phyloP scores from a whole-genome alignment of 345 rosid genomes.

The Cardamine chenopodiifolia region DNA sequence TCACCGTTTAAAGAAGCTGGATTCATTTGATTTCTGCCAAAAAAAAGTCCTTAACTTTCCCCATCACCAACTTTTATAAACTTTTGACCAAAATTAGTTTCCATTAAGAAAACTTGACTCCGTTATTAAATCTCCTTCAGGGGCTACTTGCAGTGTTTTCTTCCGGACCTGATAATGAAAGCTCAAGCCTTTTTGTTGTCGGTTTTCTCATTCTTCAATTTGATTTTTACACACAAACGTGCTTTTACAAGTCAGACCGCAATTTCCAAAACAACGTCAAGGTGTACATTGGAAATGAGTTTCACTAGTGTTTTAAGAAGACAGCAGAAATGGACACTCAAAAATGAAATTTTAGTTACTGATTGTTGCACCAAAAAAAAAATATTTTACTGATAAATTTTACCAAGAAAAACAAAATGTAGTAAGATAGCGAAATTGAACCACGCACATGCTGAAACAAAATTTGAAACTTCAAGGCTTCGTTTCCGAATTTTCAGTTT shows the following conservation, averaged over 20 bases:
- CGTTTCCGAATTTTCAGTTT: neutral
- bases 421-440: neutral
- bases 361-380: no score
- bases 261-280: neutral
- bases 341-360: neutral
- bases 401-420: neutral
- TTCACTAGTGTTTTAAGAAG: neutral
- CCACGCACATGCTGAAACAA: neutral
- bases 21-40: neutral
- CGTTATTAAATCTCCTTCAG: neutral
- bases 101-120: neutral
- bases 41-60: neutral
- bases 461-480: neutral
- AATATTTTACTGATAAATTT: neutral
- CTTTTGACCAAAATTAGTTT: neutral
- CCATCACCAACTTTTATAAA: neutral
- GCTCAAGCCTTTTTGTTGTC: neutral
- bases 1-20: neutral
- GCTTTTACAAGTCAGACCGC: neutral
- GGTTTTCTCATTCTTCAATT: neutral
- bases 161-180: neutral
- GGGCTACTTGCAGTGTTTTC: neutral
- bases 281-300: neutral
- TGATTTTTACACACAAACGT: conserved; percentile 2
- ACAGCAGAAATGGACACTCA: neutral